Evolutionary conservation across 129 eudicot genomes (phyloP).

Genomic region (Flaveria robusta): DNA sequence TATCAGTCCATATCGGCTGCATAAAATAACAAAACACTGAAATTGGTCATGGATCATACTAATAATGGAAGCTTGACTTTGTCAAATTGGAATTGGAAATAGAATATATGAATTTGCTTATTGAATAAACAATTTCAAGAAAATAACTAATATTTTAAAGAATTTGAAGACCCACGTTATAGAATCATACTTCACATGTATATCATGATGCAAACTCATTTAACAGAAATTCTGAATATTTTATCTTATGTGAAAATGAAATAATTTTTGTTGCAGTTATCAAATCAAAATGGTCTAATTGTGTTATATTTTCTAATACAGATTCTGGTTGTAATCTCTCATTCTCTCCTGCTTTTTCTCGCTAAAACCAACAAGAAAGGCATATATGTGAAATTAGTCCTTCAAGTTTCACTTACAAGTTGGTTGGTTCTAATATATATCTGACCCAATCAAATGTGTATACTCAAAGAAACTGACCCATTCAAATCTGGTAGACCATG

Average conservation of each 20-base stretch:
- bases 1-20: slow-evolving; percentile 90
- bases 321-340: not conserved
- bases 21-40: slow-evolving; percentile 21
- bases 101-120: slow-evolving; percentile 21
- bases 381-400: not conserved
- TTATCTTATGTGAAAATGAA: not conserved
- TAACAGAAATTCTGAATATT: not conserved
- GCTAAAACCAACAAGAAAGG: not conserved
- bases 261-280: not conserved
- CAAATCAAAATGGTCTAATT: not conserved
- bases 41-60: slow-evolving; percentile 21
- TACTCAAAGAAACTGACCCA: slow-evolving; percentile 23
- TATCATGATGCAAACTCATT: not conserved
- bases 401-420: slow-evolving; percentile 12
- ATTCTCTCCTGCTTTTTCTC: not conserved
- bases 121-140: not conserved
- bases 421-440: slow-evolving; percentile 3
- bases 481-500: slow-evolving; percentile 17
- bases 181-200: slow-evolving; percentile 2
- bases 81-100: slow-evolving; percentile 23
- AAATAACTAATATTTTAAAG: not conserved
- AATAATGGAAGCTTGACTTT: slow-evolving; percentile 28
- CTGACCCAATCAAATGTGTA: slow-evolving; percentile 26
- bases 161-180: slow-evolving; percentile 12
- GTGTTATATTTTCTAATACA: not conserved